Percentiles rank a stretch among this genome's conserved stretches.
Conservation (phyloP, 371 early-diverging fungal species). For the Capillidium heterosporum region DNA sequence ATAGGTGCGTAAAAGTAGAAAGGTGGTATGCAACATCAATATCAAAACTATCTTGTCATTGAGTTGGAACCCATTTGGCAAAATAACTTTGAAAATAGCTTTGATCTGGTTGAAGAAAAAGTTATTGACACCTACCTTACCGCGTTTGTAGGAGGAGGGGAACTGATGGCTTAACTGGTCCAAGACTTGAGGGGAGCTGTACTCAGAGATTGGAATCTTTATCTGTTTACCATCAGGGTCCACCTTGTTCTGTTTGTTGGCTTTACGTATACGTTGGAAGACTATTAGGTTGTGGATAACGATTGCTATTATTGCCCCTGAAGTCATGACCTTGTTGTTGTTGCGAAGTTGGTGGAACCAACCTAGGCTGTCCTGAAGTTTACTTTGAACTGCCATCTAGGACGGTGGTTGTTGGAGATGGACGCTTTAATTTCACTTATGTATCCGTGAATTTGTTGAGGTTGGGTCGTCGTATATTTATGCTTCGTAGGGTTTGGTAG, state of each 20-base stretch:
- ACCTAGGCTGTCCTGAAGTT: no score
- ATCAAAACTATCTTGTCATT: slow-evolving; percentile 59
- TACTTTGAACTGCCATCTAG: no score
- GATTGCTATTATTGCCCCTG: not conserved
- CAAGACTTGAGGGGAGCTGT: not conserved
- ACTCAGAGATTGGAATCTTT: not conserved
- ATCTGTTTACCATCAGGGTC: no score
- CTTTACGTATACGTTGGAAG: not conserved
- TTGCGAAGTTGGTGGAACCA: no score
- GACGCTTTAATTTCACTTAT: no score
- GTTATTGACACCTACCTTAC: slow-evolving; percentile 40
- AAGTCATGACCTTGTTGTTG: not conserved
- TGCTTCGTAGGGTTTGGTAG: no score
- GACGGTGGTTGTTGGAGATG: no score
- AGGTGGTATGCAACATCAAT: slow-evolving; percentile 61
- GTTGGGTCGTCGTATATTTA: no score
- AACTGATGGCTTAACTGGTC: slow-evolving; percentile 7
- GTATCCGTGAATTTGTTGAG: no score
- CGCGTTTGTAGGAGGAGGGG: not conserved
- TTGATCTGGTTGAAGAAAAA: slow-evolving; percentile 46
- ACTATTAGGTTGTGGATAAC: not conserved
- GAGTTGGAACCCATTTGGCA: slow-evolving; percentile 33
- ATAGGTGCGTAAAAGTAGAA: slow-evolving; percentile 79
- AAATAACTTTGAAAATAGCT: slow-evolving; percentile 45
- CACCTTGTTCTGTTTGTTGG: not conserved